Evolutionary conservation across 108 stramenopile genomes (phyloP), one percentile per base, ranked within the genome.

Genomic region (Stephanodiscus triporus): DNA sequence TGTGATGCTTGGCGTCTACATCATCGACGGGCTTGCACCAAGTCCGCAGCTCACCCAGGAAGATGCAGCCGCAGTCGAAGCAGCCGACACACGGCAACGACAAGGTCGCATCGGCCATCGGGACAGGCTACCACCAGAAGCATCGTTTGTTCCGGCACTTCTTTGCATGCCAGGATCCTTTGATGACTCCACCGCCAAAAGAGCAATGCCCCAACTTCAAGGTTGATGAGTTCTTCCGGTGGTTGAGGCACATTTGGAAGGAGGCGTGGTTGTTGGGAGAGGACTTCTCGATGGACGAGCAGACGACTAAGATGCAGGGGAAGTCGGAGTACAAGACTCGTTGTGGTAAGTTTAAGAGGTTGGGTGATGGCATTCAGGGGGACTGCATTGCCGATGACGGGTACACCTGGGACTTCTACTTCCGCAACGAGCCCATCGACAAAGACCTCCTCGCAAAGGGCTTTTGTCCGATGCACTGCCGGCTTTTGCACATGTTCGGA

Each of bases 11-110:
- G 67, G 67, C 4, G 49, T 53, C 6, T 53, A 53, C 49, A 53
- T 68, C 19, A 53, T 68, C 20, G 67, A 68, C 37, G 67, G 67
- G 14, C 17, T 68, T 16, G 32, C 50, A 45, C 67, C 67, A 11
- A 47, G 43, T 20, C 65, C 65, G 19, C 38, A 66, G 65, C 40
- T 66, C 8, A 16, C 6, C 8, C 24, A 43, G 40, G 59, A 61
- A 61, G 59, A 61, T 61, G 59, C 59, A 61, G 59, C 59, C 59
- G n/a, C 59, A 61, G 59, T 61, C 59, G 59, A 61, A 61, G 22
- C 22, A 61, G 19, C 59, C 59, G 17, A 61, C 59, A 23, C 59
- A 61, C 59, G 59, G 59, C 59, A 61, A 61, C 59, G 59, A 61
- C 59, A 38, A 38, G n/a, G 9, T 61, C 22, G 61, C 61, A 8